Evolutionary conservation across 2,329 filamentous ascomycete genomes (phyloP), one percentile per base, ranked within the genome.

Genomic region (Colletotrichum trifolii): DNA sequence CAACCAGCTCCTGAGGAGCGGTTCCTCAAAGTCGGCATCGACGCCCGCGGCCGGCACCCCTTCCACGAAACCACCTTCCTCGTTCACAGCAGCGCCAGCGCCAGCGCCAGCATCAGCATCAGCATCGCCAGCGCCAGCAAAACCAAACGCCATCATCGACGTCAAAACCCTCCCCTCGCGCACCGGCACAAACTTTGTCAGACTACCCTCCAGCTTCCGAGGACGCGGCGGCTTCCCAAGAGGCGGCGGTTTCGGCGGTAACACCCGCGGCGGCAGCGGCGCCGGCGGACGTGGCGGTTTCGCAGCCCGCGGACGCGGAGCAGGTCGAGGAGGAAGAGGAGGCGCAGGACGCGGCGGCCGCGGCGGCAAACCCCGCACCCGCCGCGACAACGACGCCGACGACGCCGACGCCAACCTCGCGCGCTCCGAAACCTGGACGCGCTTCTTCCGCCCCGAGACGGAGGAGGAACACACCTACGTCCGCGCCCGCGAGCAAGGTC

Each of bases 131-230:
- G 49, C 67, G 38, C 17, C 40, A 52, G 68, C 35, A 34, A 63
- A 13, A 69, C 69, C 12, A 67, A 68, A 40, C 74, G 76, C 33
- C 63, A 71, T 82, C 13, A 73, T 83, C 50, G 78, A 80, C 60
- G 70, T 82, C 59, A 75, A 72, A 60, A 80, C 71, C 60, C 70
- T 82, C 11, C 78, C 77, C 7, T 67, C 73, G 40, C 74, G 47
- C 15, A 52, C 53, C 33, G 53, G 54, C 13, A 61, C 56, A 15
- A 63, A 34, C 8, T 59, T 69, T 17, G 67, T 64, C 12, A 67
- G 57, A 48, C 49, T 56, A 12, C 66, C 66, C 12, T 9, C 45
- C 25, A 65, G 60, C 11, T 64, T 68, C 40, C 13, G 54, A 48
- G 49, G 57, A 6, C 52, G 50, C 6, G 64, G 64, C 36, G 54